A percentile compares a stretch with the other conserved stretches of the same genome.
phyloP scores from a whole-genome alignment of 2,329 filamentous ascomycete species.

The Claviceps spartinae region DNA sequence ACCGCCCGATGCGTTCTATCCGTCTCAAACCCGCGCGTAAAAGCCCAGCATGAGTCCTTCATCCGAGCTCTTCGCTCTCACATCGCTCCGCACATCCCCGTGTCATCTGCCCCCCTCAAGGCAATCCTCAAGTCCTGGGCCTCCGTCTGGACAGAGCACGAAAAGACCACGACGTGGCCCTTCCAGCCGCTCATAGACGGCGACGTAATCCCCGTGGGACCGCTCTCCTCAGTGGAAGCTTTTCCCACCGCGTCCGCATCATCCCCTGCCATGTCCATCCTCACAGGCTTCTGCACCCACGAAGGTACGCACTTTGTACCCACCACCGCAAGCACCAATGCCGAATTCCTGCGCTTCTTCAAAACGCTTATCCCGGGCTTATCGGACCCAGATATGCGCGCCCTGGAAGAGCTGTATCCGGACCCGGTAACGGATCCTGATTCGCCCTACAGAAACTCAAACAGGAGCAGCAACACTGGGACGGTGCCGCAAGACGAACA shows the following conservation, averaged over 20 bases:
- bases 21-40: slow-evolving; percentile 41
- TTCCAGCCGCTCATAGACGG: slow-evolving; percentile 58
- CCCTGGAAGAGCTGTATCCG: neutral
- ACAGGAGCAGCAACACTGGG: neutral
- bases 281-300: slow-evolving; percentile 59
- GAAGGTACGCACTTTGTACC: slow-evolving; percentile 56
- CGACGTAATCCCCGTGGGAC: slow-evolving; percentile 41
- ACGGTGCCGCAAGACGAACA: too few species aligned
- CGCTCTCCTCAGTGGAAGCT: slow-evolving; percentile 42
- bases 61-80: neutral
- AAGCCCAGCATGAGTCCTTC: slow-evolving; percentile 33
- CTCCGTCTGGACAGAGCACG: slow-evolving; percentile 29
- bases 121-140: slow-evolving; percentile 23
- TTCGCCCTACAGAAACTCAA: neutral
- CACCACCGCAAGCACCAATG: slow-evolving; percentile 27
- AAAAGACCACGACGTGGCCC: slow-evolving; percentile 38
- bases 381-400: slow-evolving; percentile 9
- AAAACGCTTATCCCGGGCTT: slow-evolving; percentile 44
- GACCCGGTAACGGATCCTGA: neutral
- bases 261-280: slow-evolving; percentile 21
- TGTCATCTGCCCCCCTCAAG: neutral
- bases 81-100: neutral
- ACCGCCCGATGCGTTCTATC: slow-evolving; percentile 39
- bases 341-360: slow-evolving; percentile 49
- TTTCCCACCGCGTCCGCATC: neutral